Percentiles rank a stretch among this genome's conserved stretches.
phyloP scores from a whole-genome alignment of 495 filamentous ascomycete genomes.

The Penicillium atrosanguineum region DNA sequence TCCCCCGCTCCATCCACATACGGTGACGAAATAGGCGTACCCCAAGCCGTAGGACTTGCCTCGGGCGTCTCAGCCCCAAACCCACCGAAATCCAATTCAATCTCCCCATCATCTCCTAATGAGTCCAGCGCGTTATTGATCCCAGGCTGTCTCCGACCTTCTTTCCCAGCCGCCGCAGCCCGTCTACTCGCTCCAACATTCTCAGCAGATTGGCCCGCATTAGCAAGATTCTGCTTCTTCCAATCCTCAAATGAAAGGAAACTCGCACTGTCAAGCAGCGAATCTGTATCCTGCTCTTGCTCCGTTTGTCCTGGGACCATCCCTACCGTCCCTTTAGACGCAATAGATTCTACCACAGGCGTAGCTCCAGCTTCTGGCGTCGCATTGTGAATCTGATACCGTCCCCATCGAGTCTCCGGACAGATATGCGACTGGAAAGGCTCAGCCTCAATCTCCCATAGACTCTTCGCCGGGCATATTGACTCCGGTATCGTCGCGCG shows the following conservation, averaged over 20 bases:
- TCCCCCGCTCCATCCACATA: slow-evolving; percentile 25
- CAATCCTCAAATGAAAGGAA: slow-evolving; percentile 99
- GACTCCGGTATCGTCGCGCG: neutral
- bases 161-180: slow-evolving; percentile 36
- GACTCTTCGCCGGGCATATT: slow-evolving; percentile 15
- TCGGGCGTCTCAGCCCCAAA: slow-evolving; percentile 51
- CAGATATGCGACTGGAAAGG: slow-evolving; percentile 17
- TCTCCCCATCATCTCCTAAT: slow-evolving; percentile 85
- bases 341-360: neutral
- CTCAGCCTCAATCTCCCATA: slow-evolving; percentile 20
- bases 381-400: neutral
- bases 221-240: slow-evolving; percentile 91
- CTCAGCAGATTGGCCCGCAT: slow-evolving; percentile 79
- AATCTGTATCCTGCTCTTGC: slow-evolving; percentile 57
- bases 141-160: slow-evolving; percentile 48
- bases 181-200: slow-evolving; percentile 54
- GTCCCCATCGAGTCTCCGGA: slow-evolving; percentile 16
- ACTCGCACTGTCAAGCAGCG: slow-evolving; percentile 73
- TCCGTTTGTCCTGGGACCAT: slow-evolving; percentile 13
- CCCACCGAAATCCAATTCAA: slow-evolving; percentile 82
- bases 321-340: neutral
- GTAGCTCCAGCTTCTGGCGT: neutral
- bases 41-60: slow-evolving; percentile 38
- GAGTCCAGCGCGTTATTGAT: slow-evolving; percentile 67
- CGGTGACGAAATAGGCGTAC: slow-evolving; percentile 30